Conservation (phyloP, 1,284 basidiomycete genomes). For the Melampsora americana region DNA sequence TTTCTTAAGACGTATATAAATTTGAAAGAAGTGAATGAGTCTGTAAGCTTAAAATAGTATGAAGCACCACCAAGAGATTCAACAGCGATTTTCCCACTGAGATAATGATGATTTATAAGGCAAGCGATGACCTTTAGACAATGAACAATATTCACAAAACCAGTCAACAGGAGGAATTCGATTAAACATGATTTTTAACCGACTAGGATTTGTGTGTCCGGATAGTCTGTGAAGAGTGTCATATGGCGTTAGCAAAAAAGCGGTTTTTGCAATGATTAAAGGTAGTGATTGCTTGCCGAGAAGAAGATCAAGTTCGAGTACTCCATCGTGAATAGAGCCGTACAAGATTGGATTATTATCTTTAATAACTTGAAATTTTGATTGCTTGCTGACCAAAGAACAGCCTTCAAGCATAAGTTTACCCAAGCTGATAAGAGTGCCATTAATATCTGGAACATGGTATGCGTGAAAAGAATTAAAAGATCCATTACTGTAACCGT, state of each 20-base stretch:
- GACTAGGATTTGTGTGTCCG: not conserved
- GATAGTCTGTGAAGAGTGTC: too few species aligned
- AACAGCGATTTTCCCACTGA: conserved; percentile 28
- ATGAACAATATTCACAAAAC: conserved; percentile 23
- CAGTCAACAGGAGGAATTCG: not conserved
- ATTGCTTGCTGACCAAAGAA: not conserved
- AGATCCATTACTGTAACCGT: too few species aligned
- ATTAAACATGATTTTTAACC: not conserved
- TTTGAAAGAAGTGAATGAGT: too few species aligned
- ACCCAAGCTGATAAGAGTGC: not conserved
- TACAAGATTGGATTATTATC: not conserved
- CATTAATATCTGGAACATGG: too few species aligned
- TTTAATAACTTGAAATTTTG: not conserved
- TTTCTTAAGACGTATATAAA: too few species aligned
- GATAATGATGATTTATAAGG: not conserved
- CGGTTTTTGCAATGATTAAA: too few species aligned
- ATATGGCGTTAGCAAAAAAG: too few species aligned
- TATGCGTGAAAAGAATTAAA: too few species aligned
- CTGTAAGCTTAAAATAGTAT: too few species aligned
- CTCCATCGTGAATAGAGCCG: too few species aligned
- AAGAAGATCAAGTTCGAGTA: too few species aligned
- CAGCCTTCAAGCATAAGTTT: not conserved
- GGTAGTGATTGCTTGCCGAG: too few species aligned
- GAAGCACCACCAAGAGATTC: conserved; percentile 9
- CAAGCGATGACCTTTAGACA: not conserved